phyloP scores from a whole-genome alignment of 257 asterid species.

The Solanum pennellii region DNA sequence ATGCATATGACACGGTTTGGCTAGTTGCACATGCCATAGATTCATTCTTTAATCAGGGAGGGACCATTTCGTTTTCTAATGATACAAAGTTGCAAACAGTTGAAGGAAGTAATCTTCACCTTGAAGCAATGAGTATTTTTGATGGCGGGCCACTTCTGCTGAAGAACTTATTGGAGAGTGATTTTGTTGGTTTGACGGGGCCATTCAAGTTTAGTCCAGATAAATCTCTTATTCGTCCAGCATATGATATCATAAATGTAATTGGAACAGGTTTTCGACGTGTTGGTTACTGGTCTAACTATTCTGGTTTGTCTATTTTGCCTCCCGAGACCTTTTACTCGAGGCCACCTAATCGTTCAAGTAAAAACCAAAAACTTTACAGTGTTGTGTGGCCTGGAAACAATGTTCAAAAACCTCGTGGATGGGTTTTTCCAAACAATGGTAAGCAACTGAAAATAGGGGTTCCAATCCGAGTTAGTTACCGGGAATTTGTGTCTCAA shows the following conservation, averaged over 20 bases:
- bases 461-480: constrained; percentile 73
- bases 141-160: constrained; percentile 73
- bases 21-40: constrained; percentile 71
- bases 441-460: constrained; percentile 77
- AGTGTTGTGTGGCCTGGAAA: constrained; percentile 95
- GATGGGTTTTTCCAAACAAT: constrained; percentile 88
- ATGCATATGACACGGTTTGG: constrained; percentile 88
- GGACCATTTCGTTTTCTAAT: constrained; percentile 53
- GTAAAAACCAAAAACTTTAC: constrained; percentile 28
- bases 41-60: constrained; percentile 60
- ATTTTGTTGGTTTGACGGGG: constrained; percentile 75
- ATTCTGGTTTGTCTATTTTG: constrained; percentile 57
- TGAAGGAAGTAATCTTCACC: constrained; percentile 44
- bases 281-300: constrained; percentile 83
- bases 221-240: constrained; percentile 46
- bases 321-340: constrained; percentile 55
- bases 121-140: constrained; percentile 54
- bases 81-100: constrained; percentile 34
- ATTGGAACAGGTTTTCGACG: constrained; percentile 70
- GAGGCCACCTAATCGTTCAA: constrained; percentile 41
- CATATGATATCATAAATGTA: constrained; percentile 69
- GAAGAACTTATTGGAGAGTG: constrained; percentile 37
- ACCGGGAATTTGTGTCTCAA: constrained; percentile 68
- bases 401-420: constrained; percentile 57
- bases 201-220: constrained; percentile 47